Percentiles rank a stretch among this genome's conserved stretches.
These are phyloP conservation scores for Alectoria sarmentosa DNA, from an alignment of 495 filamentous ascomycete species.

Conservation along the genomic window DNA sequence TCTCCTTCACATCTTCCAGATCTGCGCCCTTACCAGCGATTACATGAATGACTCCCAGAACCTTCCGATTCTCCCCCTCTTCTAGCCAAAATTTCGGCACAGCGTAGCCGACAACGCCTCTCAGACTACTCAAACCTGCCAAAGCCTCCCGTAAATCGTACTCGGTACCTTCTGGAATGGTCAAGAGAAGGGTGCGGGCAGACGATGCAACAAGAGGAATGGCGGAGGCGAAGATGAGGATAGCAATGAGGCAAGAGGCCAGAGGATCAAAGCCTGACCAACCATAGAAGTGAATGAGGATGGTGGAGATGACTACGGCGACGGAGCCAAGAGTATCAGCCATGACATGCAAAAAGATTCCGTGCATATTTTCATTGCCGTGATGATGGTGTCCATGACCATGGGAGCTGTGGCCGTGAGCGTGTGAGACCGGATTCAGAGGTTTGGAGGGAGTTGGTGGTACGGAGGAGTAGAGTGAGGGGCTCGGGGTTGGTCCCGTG, in stretches of 20 bases:
- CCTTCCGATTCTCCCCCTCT: conserved; percentile 53
- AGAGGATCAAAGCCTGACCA: conserved; percentile 96
- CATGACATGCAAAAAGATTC: conserved; percentile 95
- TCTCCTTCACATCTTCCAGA: conserved; percentile 67
- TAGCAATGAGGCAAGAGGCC: conserved; percentile 87
- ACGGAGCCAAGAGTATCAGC: conserved; percentile 93
- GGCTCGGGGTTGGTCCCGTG: conserved; percentile 23
- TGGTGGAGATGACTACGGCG: conserved; percentile 87
- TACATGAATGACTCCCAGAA: conserved; percentile 79
- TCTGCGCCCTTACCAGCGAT: conserved; percentile 61
- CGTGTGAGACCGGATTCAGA: conserved; percentile 22
- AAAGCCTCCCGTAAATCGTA: conserved; percentile 83
- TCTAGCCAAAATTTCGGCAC: conserved; percentile 94
- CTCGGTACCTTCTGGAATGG: conserved; percentile 77
- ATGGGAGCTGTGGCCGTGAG: conserved; percentile 23
- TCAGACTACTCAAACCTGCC: conserved; percentile 70
- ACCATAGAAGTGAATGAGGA: conserved; percentile 73
- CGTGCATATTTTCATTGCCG: conserved; percentile 97
- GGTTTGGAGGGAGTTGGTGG: conserved; percentile 26
- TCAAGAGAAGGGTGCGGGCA: conserved; percentile 72
- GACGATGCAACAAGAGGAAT: conserved; percentile 81
- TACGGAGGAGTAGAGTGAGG: conserved; percentile 22
- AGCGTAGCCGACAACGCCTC: conserved; percentile 78
- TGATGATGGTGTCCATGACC: conserved; percentile 48
- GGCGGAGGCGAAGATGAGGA: conserved; percentile 83